phyloP scores from a whole-genome alignment of 2,329 filamentous ascomycete species.

The Parastagonospora nodorum region DNA sequence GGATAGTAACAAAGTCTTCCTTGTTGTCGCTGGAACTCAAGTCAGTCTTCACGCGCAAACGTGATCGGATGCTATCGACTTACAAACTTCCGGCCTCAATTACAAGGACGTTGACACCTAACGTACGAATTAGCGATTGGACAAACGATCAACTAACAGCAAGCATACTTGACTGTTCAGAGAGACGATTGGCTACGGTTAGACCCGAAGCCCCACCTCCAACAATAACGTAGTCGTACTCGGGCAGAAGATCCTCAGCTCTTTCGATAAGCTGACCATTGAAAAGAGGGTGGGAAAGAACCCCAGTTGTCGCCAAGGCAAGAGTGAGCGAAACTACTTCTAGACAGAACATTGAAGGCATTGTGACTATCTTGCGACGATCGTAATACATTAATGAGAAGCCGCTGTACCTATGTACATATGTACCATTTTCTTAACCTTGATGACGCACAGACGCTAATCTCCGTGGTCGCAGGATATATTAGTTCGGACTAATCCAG shows the following conservation, averaged over 20 bases:
- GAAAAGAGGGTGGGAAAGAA: slow-evolving; percentile 23
- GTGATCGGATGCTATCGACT: slow-evolving; percentile 10
- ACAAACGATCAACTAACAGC: not conserved
- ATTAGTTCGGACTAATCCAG: too few relatives aligned
- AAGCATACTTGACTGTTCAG: slow-evolving; percentile 18
- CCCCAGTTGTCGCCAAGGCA: slow-evolving; percentile 14
- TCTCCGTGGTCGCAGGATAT: too few relatives aligned
- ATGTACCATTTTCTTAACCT: too few relatives aligned
- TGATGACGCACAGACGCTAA: too few relatives aligned
- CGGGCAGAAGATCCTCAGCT: slow-evolving; percentile 16
- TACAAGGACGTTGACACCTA: slow-evolving; percentile 13
- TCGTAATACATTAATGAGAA: too few relatives aligned
- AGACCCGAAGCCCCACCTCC: slow-evolving; percentile 28
- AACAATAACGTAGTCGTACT: slow-evolving; percentile 28
- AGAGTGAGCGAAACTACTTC: slow-evolving; percentile 10
- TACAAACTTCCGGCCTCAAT: slow-evolving; percentile 15
- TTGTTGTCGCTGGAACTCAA: slow-evolving; percentile 11
- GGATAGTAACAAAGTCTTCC: slow-evolving; percentile 8
- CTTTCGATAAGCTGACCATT: slow-evolving; percentile 14
- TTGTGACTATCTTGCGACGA: not conserved
- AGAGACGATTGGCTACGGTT: slow-evolving; percentile 24
- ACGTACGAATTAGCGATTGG: not conserved
- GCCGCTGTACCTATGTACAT: too few relatives aligned
- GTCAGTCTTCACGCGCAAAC: slow-evolving; percentile 6
- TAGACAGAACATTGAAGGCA: slow-evolving; percentile 11